phyloP scores from a whole-genome alignment of 192 early-diverging fungal species.

The Coemansia sp. region DNA sequence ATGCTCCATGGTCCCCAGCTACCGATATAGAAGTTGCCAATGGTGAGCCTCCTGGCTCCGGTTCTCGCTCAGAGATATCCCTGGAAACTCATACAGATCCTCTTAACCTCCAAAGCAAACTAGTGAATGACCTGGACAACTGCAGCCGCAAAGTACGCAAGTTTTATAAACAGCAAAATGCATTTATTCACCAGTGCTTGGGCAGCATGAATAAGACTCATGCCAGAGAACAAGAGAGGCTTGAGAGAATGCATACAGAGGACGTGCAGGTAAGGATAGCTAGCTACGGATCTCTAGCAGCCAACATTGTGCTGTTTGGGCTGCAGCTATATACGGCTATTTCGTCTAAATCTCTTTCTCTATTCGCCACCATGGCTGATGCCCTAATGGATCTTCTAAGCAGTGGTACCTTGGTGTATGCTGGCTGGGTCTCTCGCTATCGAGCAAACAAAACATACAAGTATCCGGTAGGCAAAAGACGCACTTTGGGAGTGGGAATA shows the following conservation, averaged over 20 bases:
- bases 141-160: slow-evolving; percentile 43
- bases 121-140: slow-evolving; percentile 7
- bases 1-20: neutral
- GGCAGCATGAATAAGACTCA: slow-evolving; percentile 19
- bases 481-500: slow-evolving; percentile 67
- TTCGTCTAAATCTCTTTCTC: slow-evolving; percentile 61
- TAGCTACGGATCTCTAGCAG: slow-evolving; percentile 62
- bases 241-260: slow-evolving; percentile 11
- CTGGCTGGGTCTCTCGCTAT: slow-evolving; percentile 57
- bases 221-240: neutral
- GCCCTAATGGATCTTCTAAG: slow-evolving; percentile 73
- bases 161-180: slow-evolving; percentile 82
- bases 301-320: slow-evolving; percentile 61
- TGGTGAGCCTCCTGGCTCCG: neutral
- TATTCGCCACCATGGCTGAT: slow-evolving; percentile 74
- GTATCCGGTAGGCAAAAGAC: slow-evolving; percentile 67
- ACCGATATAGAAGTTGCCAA: neutral
- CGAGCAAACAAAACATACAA: slow-evolving; percentile 58
- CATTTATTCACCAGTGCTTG: slow-evolving; percentile 73
- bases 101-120: slow-evolving; percentile 12
- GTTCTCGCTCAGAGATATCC: neutral
- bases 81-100: slow-evolving; percentile 6
- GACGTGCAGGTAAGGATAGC: slow-evolving; percentile 54
- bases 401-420: slow-evolving; percentile 56
- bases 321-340: slow-evolving; percentile 65